phyloP scores from a whole-genome alignment of 257 asterid species.

The Gardenia jasminoides region DNA sequence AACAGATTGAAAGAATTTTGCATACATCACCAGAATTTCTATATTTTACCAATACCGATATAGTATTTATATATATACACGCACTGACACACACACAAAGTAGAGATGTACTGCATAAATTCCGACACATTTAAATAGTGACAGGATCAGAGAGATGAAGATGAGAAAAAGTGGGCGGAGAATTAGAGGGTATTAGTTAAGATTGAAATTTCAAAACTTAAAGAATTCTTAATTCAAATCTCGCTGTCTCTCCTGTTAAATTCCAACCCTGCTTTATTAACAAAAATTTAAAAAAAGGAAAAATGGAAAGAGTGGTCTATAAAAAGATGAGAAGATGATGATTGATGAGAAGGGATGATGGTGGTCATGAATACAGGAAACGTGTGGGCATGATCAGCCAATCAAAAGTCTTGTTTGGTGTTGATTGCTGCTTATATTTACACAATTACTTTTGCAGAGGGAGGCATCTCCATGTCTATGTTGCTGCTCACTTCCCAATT shows the following conservation, averaged over 20 bases:
- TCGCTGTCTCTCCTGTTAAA: too few relatives aligned
- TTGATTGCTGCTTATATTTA: conserved; percentile 2
- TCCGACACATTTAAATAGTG: background rate
- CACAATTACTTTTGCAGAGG: conserved; percentile 22
- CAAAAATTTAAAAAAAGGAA: too few relatives aligned
- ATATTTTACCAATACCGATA: too few relatives aligned
- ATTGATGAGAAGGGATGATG: conserved; percentile 1
- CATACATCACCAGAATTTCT: too few relatives aligned
- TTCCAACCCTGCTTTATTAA: too few relatives aligned
- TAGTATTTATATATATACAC: too few relatives aligned
- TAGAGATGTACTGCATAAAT: background rate
- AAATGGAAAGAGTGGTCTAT: too few relatives aligned
- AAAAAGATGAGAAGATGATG: background rate
- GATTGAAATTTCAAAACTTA: too few relatives aligned
- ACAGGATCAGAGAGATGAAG: background rate
- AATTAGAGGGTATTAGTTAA: too few relatives aligned
- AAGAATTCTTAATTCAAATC: too few relatives aligned
- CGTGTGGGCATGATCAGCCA: conserved; percentile 27
- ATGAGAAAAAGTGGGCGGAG: background rate
- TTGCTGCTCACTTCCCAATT: background rate
- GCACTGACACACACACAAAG: too few relatives aligned
- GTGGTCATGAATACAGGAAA: conserved; percentile 15
- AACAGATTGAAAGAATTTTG: too few relatives aligned
- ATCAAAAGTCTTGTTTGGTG: conserved; percentile 22
- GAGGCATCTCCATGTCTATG: background rate